phyloP scores from a whole-genome alignment of 495 filamentous ascomycete genomes.

The Hypoxylon rickii region DNA sequence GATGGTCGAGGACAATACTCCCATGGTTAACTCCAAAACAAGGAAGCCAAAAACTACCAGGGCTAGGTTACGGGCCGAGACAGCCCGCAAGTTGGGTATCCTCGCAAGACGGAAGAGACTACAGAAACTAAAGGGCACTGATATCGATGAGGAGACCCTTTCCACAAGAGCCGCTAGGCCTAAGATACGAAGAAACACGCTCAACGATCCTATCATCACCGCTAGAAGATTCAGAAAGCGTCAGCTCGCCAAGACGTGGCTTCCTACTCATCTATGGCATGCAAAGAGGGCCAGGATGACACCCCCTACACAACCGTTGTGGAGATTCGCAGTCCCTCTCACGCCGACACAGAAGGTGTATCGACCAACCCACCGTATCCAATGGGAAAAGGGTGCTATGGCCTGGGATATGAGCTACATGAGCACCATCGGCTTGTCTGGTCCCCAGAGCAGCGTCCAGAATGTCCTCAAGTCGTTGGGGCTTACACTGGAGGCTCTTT shows the following conservation, averaged over 20 bases:
- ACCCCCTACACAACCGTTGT: constrained; percentile 73
- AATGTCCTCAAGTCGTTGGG: constrained; percentile 67
- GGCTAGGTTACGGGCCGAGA: constrained; percentile 79
- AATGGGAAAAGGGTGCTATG: constrained; percentile 58
- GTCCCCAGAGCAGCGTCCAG: constrained; percentile 63
- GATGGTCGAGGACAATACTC: constrained; percentile 92
- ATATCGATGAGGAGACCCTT: constrained; percentile 39
- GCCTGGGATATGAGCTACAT: constrained; percentile 98
- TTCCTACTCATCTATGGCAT: constrained; percentile 94
- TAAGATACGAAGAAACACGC: constrained; percentile 70
- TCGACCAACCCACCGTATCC: constrained; percentile 83
- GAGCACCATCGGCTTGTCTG: constrained; percentile 80
- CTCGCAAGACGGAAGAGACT: constrained; percentile 63
- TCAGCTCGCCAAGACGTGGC: constrained; percentile 87
- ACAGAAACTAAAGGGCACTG: constrained; percentile 53
- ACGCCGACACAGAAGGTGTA: constrained; percentile 89
- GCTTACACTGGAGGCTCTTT: constrained; percentile 60
- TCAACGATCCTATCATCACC: constrained; percentile 68
- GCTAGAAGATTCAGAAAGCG: constrained; percentile 80
- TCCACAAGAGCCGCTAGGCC: constrained; percentile 55
- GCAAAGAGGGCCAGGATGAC: constrained; percentile 91
- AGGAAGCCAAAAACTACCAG: constrained; percentile 70
- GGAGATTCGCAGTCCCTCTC: constrained; percentile 85
- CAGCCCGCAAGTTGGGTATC: constrained; percentile 70
- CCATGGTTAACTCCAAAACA: constrained; percentile 72